These are phyloP conservation scores for Sanghuangporus baumii DNA, from an alignment of 1,284 basidiomycete genomes.

Conservation along the genomic window DNA sequence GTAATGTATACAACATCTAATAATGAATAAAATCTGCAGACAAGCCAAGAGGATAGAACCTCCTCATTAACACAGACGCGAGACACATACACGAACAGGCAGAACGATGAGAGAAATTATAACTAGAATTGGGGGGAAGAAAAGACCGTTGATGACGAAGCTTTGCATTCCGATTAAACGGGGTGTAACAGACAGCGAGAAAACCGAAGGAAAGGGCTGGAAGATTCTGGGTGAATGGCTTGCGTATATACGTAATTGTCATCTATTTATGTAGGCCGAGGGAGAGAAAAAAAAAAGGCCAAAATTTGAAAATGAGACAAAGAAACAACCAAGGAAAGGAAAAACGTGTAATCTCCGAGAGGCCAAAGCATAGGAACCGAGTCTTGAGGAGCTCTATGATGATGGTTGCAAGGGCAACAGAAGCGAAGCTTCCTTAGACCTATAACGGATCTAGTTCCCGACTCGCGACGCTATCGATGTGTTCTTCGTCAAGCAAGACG, in stretches of 20 bases:
- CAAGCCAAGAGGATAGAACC: neutral
- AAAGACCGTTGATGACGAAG: neutral
- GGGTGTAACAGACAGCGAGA: neutral
- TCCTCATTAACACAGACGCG: neutral
- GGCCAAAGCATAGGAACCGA: too few species aligned
- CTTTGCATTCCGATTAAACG: neutral
- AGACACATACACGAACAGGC: neutral
- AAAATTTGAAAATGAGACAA: neutral
- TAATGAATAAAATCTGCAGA: neutral
- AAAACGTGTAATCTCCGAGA: neutral
- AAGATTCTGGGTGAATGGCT: neutral
- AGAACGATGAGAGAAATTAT: neutral
- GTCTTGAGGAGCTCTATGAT: too few species aligned
- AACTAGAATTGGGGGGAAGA: neutral
- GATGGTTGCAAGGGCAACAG: neutral
- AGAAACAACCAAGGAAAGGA: neutral
- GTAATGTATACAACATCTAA: neutral
- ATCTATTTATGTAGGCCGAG: neutral
- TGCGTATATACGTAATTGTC: neutral
- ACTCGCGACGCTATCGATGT: conserved; percentile 14
- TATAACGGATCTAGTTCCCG: conserved; percentile 13
- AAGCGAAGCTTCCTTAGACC: neutral
- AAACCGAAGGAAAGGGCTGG: neutral
- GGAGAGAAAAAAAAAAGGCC: neutral
- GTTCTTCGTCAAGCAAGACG: conserved; percentile 16